These are phyloP conservation scores for Phalaenopsis equestris DNA, from an alignment of 106 monocot genomes.

Conservation along the genomic window DNA sequence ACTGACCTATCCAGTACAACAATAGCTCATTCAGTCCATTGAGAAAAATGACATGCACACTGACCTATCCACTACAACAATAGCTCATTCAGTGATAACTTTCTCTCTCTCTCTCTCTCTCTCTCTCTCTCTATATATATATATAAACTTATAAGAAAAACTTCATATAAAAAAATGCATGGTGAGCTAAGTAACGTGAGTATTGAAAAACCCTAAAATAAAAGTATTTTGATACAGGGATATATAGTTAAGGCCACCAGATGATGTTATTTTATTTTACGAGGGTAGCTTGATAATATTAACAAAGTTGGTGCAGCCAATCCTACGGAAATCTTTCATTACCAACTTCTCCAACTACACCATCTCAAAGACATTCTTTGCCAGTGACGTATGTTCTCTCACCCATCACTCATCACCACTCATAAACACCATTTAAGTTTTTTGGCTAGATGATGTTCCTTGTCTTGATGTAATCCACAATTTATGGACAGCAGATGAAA, in stretches of 20 bases:
- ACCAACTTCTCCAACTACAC: not conserved
- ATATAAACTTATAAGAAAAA: not conserved
- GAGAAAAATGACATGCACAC: too few species aligned
- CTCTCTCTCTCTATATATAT: not conserved
- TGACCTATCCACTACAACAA: too few species aligned
- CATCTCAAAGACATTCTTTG: not conserved
- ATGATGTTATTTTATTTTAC: not conserved
- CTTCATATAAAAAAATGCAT: too few species aligned
- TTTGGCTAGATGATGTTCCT: too few species aligned
- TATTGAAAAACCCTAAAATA: not conserved
- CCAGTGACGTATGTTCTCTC: not conserved
- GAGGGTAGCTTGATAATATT: not conserved
- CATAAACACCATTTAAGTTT: too few species aligned
- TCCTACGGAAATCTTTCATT: not conserved
- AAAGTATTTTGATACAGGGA: not conserved
- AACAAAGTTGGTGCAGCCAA: slow-evolving; percentile 1
- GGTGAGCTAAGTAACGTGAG: too few species aligned
- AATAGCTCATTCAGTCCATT: too few species aligned
- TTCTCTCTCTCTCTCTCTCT: too few species aligned
- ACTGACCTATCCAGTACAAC: too few species aligned
- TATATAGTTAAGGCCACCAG: not conserved
- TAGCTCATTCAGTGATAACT: too few species aligned
- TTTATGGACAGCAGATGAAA: too few species aligned
- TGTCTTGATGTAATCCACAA: too few species aligned
- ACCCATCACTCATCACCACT: not conserved